Evolutionary conservation across 345 rosid genomes (phyloP), one percentile per base, ranked within the genome.

Genomic region (Hibiscus mutabilis): DNA sequence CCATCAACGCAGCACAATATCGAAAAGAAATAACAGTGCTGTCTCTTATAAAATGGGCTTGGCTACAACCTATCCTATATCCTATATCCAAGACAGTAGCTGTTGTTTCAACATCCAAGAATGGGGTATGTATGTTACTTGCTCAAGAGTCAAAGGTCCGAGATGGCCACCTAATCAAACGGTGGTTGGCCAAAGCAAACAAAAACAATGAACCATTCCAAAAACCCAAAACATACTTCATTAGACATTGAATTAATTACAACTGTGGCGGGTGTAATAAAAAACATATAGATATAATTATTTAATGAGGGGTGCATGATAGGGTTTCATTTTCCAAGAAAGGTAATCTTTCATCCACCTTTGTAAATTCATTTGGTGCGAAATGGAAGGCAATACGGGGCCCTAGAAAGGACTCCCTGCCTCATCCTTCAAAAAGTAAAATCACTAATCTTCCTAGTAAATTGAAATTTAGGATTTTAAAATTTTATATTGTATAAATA

Each of bases 291-390:
- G 5, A 12, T 46, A 46, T 46, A 35, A 35, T 35, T 35, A 35
- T 35, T 35, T 35, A 6, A 6, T 35, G 40, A n/a, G 12, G 18
- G 58, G 4, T 53, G 22, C 9, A 35, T n/a, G 76, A 35, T 71
- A 75, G 74, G 79, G 73, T 75, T 72, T 78, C 88, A 74, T 81
- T 84, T 82, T 85, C 85, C 89, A 77, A 86, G 81, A 83, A 87
- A 84, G 86, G 76, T 37, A 6, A 11, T 19, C n/a, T 8, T 37
- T 18, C 31, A 57, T 12, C 61, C 1, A 57, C 31, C 33, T 12
- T 40, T 0, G 75, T 0, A 60, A 72, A 49, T 24, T 42, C 57
- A 49, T 62, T 53, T 60, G 71, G 60, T 52, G 69, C 22, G 55
- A 70, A 62, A 73, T 69, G 75, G 71, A 44, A 22, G 35, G 35